Evolutionary conservation across 495 filamentous ascomycete species (phyloP), one percentile per base, ranked within the genome.

Genomic region (Penicillium soppii): DNA sequence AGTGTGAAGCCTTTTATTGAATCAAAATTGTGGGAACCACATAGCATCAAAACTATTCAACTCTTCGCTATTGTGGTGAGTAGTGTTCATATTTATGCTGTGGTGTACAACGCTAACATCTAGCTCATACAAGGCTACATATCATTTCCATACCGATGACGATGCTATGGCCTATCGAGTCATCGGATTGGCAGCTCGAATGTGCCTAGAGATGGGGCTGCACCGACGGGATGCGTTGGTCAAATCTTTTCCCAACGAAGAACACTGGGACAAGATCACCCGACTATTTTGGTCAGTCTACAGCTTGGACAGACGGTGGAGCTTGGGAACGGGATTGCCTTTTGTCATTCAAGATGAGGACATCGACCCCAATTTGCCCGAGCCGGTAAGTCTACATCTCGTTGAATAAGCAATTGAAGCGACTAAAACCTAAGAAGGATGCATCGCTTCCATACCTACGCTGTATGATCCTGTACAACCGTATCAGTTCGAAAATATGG

Each of bases 311-410:
- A 72, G 88, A 16, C 74, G 90, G 15, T 94, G 89, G 88, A 88
- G 85, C 57, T 85, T 94, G 26, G 85, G 86, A 12, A 89, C 86
- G 0, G 90, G 90, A 7, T 69, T 94, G 63, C 89, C 89, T 0
- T 94, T 90, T 69, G 85, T 85, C 9, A 78, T 90, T 33, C 87
- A 90, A 54, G 90, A 95, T 57, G 80, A 86, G 35, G 89, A 92
- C 68, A 88, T 95, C 49, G 90, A 95, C 55, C 83, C 87, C 0
- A 81, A 78, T 39, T 64, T 95, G 26, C 87, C 87, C 3, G 85
- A 85, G 54, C 90, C 90, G 27, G 89, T 91, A 73, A 76, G 86
- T 15, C 7, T 15, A 23, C n/a, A 29, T 22, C 4, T 6, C 13
- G 2, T 62, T 17, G 19, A 33, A 12, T 33, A 36, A 6, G 23